Conservation (phyloP, 1,284 basidiomycete genomes). For the Ganoderma boninense region DNA sequence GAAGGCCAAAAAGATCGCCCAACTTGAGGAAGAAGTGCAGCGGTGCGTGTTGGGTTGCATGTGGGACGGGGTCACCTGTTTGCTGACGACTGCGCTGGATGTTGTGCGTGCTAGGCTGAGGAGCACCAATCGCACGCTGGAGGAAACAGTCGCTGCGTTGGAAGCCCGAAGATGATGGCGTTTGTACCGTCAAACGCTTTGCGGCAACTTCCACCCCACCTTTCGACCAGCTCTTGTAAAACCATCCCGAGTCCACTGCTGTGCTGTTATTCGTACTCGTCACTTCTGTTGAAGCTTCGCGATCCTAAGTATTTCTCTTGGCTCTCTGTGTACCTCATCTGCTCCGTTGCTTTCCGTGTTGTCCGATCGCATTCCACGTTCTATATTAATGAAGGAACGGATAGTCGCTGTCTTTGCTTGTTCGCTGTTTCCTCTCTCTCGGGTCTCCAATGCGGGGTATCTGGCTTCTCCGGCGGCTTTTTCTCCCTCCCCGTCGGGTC, state of each 20-base stretch:
- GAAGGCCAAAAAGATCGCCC: constrained; percentile 48
- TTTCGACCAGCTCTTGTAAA: background rate
- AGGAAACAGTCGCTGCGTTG: constrained; percentile 31
- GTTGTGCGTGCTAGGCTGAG: constrained; percentile 14
- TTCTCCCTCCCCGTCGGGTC: background rate
- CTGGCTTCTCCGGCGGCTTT: background rate
- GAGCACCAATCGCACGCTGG: constrained; percentile 29
- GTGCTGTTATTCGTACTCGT: background rate
- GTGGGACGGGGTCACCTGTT: constrained; percentile 15
- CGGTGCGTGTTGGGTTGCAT: constrained; percentile 33
- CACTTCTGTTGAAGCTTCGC: constrained; percentile 21
- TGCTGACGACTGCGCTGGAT: constrained; percentile 18
- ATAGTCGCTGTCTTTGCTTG: constrained; percentile 33
- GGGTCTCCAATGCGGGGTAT: constrained; percentile 16
- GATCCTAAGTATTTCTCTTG: constrained; percentile 19
- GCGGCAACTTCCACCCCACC: background rate
- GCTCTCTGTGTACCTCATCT: constrained; percentile 7
- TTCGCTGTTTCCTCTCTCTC: constrained; percentile 31
- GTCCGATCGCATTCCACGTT: constrained; percentile 22
- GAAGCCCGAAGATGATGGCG: constrained; percentile 19
- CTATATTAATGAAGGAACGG: constrained; percentile 29
- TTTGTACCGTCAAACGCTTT: background rate
- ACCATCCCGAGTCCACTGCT: constrained; percentile 2
- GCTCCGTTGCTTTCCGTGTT: constrained; percentile 13
- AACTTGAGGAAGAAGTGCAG: constrained; percentile 45